Percentiles rank a stretch among this genome's conserved stretches.
phyloP scores from a whole-genome alignment of 2,329 filamentous ascomycete species.

The Colletotrichum liriopes region DNA sequence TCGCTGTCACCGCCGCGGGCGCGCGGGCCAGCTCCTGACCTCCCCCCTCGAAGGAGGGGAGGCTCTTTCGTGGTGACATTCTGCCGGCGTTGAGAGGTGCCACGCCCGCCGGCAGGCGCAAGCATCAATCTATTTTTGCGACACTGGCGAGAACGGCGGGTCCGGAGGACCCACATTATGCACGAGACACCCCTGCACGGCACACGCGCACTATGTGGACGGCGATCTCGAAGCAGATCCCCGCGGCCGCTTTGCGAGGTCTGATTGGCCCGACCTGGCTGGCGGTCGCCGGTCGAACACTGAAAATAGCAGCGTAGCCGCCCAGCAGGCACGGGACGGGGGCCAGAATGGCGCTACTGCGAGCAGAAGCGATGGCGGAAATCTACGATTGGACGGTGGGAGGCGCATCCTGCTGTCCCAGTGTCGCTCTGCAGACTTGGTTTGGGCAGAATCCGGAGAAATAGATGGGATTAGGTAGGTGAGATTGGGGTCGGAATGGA shows the following conservation, averaged over 20 bases:
- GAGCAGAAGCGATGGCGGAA: constrained; percentile 3
- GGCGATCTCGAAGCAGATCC: constrained; percentile 32
- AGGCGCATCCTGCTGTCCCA: background rate
- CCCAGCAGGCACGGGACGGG: constrained; percentile 10
- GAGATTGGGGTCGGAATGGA: background rate
- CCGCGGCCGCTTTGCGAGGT: background rate
- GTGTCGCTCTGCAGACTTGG: background rate
- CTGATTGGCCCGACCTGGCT: constrained; percentile 10
- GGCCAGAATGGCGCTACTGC: constrained; percentile 24
- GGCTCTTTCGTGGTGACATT: background rate
- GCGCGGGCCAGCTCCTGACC: background rate
- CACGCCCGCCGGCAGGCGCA: background rate
- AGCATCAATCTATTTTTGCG: constrained; percentile 40
- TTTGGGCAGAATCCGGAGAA: background rate
- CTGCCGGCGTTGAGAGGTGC: background rate
- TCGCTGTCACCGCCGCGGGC: background rate
- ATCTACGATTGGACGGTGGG: constrained; percentile 36
- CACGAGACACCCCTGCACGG: constrained; percentile 22
- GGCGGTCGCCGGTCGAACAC: constrained; percentile 8
- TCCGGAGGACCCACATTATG: constrained; percentile 21
- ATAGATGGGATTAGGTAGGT: background rate
- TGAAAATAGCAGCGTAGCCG: constrained; percentile 42
- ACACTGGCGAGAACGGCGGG: constrained; percentile 32
- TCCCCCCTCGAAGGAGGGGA: background rate
- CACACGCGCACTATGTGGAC: constrained; percentile 20